These are phyloP conservation scores for Trichoderma guizhouense DNA, from an alignment of 2,329 filamentous ascomycete species.

Conservation along the genomic window DNA sequence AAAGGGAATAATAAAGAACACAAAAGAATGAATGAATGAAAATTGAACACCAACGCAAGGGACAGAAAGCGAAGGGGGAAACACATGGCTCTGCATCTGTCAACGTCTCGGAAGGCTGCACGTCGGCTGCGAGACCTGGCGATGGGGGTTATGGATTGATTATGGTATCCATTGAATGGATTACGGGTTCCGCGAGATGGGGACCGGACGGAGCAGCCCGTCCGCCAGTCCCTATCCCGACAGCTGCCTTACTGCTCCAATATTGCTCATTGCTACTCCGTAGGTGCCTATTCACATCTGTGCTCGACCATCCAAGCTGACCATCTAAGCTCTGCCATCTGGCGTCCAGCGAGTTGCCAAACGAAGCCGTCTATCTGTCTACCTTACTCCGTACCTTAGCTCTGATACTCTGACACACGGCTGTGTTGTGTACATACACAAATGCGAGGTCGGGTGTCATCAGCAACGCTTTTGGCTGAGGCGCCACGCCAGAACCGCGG, in stretches of 20 bases:
- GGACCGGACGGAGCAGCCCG: neutral
- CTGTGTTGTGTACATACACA: neutral
- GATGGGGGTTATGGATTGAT: neutral
- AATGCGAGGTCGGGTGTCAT: constrained; percentile 11
- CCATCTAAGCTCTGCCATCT: neutral
- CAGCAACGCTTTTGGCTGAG: neutral
- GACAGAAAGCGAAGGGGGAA: neutral
- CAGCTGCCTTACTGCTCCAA: neutral
- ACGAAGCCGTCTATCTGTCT: neutral
- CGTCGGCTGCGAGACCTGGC: neutral
- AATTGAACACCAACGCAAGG: neutral
- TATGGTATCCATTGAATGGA: neutral
- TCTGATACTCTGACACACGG: neutral
- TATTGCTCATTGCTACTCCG: neutral
- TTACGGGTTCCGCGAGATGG: neutral
- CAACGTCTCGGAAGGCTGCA: neutral
- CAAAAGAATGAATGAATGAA: neutral
- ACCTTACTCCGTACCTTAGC: neutral
- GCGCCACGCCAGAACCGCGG: constrained; percentile 16
- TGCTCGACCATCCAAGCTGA: neutral
- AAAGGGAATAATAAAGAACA: neutral
- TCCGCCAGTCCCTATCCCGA: neutral
- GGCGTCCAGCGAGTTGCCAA: neutral
- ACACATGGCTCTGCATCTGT: neutral
- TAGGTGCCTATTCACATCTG: neutral